phyloP scores from a whole-genome alignment of 164 flowering plant genomes.

The Vitis vinifera region ASM3070453v1 NC_081807.1:1556501-1557000 shows the following conservation, averaged over 20 bases:
- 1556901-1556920: conserved; percentile 67
- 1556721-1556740: conserved; percentile 57
- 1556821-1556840: conserved; percentile 35
- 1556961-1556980: conserved; percentile 42
- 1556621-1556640: not conserved
- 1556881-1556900: conserved; percentile 71
- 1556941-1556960: conserved; percentile 64
- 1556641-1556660: not conserved
- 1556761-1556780: conserved; percentile 57
- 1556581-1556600: not conserved
- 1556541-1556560: not conserved
- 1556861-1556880: conserved; percentile 61
- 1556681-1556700: not conserved
- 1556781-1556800: conserved; percentile 42
- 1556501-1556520: not conserved
- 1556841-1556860: conserved; percentile 48
- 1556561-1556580: not conserved
- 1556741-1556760: conserved; percentile 53
- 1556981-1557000: conserved; percentile 61
- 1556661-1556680: not conserved
- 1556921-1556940: conserved; percentile 77
- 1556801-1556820: conserved; percentile 53
- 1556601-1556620: not conserved
- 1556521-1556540: not conserved
- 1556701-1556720: conserved; percentile 52